Conservation (phyloP, 768 basidiomycete genomes). For the Amanita fuliginea region DNA sequence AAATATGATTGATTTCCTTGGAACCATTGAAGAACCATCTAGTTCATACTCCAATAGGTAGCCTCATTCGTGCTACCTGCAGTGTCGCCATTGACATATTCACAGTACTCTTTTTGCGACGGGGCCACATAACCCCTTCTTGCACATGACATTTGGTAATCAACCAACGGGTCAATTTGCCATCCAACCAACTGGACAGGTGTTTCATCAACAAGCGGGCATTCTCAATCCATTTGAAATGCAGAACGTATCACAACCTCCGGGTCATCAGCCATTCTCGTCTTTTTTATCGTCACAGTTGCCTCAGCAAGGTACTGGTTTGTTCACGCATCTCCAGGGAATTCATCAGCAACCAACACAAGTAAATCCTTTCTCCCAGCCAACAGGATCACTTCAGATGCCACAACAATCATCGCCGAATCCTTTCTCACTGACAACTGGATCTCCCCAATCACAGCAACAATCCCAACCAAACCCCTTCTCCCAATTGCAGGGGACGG, state of each 20-base stretch:
- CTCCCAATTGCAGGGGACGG: constrained; percentile 22
- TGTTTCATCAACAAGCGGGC: constrained; percentile 35
- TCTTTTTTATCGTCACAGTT: constrained; percentile 22
- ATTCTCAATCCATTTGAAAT: constrained; percentile 40
- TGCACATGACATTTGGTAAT: constrained; percentile 43
- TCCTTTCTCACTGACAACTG: background rate
- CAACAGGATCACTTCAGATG: background rate
- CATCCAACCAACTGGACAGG: constrained; percentile 49
- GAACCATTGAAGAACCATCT: constrained; percentile 75
- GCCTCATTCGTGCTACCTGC: no score
- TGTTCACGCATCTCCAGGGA: no score
- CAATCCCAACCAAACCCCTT: background rate
- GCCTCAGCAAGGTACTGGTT: constrained; percentile 29
- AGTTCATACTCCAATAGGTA: constrained; percentile 54
- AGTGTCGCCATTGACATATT: background rate
- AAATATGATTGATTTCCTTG: constrained; percentile 75
- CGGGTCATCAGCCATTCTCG: constrained; percentile 41
- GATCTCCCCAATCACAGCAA: background rate
- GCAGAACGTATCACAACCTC: constrained; percentile 20
- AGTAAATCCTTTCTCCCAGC: background rate
- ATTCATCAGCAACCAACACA: no score
- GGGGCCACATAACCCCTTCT: constrained; percentile 69
- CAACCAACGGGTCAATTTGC: constrained; percentile 32
- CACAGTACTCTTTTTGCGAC: background rate
- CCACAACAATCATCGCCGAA: background rate